Evolutionary conservation across 31 red algal genomes (phyloP).

Genomic region (Porphyra umbilicalis): DNA sequence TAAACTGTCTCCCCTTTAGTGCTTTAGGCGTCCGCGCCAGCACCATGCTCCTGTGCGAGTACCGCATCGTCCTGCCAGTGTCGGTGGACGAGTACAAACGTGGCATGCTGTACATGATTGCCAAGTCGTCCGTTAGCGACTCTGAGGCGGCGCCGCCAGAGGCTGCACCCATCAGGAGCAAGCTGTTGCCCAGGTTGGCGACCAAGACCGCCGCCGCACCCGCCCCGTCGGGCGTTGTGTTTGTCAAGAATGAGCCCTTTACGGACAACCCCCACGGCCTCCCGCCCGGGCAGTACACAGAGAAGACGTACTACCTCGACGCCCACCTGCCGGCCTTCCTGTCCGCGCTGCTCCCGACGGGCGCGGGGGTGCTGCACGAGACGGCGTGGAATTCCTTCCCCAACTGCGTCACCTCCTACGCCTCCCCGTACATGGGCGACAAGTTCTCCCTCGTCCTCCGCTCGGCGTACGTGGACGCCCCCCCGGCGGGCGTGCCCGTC

Average conservation of each 20-base stretch:
- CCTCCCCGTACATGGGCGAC: conserved; percentile 42
- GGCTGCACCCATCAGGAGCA: conserved; percentile 81
- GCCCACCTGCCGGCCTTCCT: conserved; percentile 5
- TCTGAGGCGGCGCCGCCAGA: background rate
- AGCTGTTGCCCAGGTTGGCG: conserved; percentile 50
- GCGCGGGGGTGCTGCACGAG: conserved; percentile 19
- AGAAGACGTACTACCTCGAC: conserved; percentile 33
- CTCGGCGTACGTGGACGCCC: conserved; percentile 34
- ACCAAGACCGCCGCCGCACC: background rate
- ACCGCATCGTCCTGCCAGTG: conserved; percentile 60
- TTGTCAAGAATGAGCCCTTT: conserved; percentile 87
- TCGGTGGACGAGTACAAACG: conserved; percentile 56
- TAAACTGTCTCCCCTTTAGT: background rate
- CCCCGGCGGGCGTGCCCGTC: background rate
- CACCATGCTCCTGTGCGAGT: conserved; percentile 78
- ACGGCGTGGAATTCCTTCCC: conserved; percentile 83
- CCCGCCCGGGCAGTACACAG: conserved; percentile 12
- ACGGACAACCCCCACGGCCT: conserved; percentile 8
- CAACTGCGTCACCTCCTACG: conserved; percentile 53
- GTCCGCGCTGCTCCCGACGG: background rate
- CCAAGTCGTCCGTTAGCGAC: conserved; percentile 23
- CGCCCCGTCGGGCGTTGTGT: conserved; percentile 45
- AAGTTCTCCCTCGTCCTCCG: conserved; percentile 65
- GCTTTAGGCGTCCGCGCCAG: too few relatives aligned
- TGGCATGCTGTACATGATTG: conserved; percentile 97